Base-by-base conservation (phyloP, 352 stramenopile species). In the Globisporangium polare region DNA sequence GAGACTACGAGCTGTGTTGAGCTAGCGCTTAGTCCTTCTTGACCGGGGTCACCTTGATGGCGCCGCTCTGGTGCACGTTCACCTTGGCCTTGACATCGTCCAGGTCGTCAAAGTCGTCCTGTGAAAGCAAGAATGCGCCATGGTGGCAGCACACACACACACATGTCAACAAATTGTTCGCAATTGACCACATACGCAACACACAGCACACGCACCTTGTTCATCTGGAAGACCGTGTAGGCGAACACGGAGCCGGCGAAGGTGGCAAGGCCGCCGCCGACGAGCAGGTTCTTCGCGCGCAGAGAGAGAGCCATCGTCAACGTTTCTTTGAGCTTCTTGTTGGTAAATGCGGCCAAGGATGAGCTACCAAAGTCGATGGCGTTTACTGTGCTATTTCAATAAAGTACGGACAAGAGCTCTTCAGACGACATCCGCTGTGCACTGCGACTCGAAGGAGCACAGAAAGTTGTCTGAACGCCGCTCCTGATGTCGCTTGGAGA, bases 21-120 rank as follows among this genome's bases (percentile, higher is more conserved):
- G 33, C 35, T 63, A 20, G 63, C 27, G 58, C 46, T 60, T 80
- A 78, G 17, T 86, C 58, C 55, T 89, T 88, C 73, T 82, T 85
- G 37, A 71, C 43, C 7, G 76, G 62, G 41, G 81, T 83, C 37
- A 73, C 71, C 66, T 90, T 91, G 29, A 90, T 90, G 26, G 66
- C 42, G 56, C 84, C 84, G 63, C 78, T 90, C 61, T 90, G 59
- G 67, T 94, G 80, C 41, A 89, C 84, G 46, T 94, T 88, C 56
- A 94, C 84, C 66, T 90, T 90, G 29, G 75, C 77, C 33, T 39
- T 39, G 12, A 88, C 63, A 12, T 81, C 83, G 56, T 94, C 82
- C 61, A 94, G 60, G 58, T 88, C 84, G 45, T 86, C 83, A 57
- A 94, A 94, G 54, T 94, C 84, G 55, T 94, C 84, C 84, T 94